These are phyloP conservation scores for Guyanaporus albipodus DNA, from an alignment of 768 basidiomycete genomes.

Conservation along the genomic window DNA sequence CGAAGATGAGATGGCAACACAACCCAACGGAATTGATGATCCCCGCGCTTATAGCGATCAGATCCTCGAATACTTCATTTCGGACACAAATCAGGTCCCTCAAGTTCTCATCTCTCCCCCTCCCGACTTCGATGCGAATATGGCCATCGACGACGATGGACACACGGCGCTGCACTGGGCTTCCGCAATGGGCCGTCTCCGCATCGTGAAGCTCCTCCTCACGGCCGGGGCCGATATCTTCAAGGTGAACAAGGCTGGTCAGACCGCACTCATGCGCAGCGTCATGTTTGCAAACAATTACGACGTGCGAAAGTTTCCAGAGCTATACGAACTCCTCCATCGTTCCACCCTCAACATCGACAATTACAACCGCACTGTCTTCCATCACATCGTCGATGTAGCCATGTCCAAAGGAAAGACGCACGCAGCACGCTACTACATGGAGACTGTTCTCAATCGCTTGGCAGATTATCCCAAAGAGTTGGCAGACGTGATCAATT, in stretches of 20 bases:
- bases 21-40: slow-evolving; percentile 46
- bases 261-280: slow-evolving; percentile 96
- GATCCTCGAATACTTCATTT: slow-evolving; percentile 97
- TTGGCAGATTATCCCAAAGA: slow-evolving; percentile 93
- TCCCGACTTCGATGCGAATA: slow-evolving; percentile 88
- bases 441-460: slow-evolving; percentile 90
- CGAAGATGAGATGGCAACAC: slow-evolving; percentile 39
- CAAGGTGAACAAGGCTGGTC: slow-evolving; percentile 93
- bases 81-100: slow-evolving; percentile 91
- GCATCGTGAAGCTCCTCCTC: slow-evolving; percentile 90
- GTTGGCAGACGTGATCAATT: slow-evolving; percentile 96
- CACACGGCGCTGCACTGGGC: slow-evolving; percentile 99
- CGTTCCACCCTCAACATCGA: slow-evolving; percentile 99
- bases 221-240: slow-evolving; percentile 96
- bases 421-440: slow-evolving; percentile 96
- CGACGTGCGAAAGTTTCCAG: slow-evolving; percentile 97
- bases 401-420: slow-evolving; percentile 98
- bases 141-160: slow-evolving; percentile 96
- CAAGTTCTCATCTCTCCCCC: slow-evolving; percentile 84
- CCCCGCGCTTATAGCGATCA: slow-evolving; percentile 85
- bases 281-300: slow-evolving; percentile 99
- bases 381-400: slow-evolving; percentile 96
- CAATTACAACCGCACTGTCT: slow-evolving; percentile 94
- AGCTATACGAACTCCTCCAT: slow-evolving; percentile 93
- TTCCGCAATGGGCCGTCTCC: slow-evolving; percentile 96